Conservation (phyloP, 2,329 filamentous ascomycete genomes). For the Fusarium tjaetaba region DNA sequence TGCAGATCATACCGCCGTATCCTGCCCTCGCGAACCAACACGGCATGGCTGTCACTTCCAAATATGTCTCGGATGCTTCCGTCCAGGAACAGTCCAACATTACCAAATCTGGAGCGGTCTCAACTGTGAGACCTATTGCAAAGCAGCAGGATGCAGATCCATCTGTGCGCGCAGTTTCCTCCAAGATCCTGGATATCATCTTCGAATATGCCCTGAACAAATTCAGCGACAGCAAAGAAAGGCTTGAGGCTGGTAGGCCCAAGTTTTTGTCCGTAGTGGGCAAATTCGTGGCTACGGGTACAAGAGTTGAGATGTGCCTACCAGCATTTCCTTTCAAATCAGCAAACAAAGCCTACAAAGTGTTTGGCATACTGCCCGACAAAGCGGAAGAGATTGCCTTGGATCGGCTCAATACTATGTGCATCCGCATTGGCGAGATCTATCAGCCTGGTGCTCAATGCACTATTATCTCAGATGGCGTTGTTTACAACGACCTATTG, state of each 20-base stretch:
- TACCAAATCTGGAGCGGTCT: not conserved
- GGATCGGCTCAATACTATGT: slow-evolving; percentile 42
- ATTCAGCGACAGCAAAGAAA: slow-evolving; percentile 6
- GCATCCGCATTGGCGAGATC: slow-evolving; percentile 39
- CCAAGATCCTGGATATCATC: not conserved
- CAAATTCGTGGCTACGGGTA: not conserved
- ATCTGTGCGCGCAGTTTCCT: not conserved
- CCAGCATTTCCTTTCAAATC: slow-evolving; percentile 49
- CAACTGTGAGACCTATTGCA: not conserved
- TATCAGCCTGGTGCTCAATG: slow-evolving; percentile 44
- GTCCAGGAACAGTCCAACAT: not conserved
- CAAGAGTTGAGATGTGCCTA: slow-evolving; percentile 33
- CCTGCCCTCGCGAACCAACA: not conserved
- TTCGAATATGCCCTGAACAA: slow-evolving; percentile 16
- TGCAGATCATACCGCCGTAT: not conserved
- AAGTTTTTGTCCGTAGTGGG: not conserved
- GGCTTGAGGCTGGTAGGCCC: not conserved
- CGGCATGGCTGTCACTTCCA: not conserved
- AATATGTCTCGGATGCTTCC: not conserved
- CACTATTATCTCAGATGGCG: slow-evolving; percentile 62
- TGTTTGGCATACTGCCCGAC: slow-evolving; percentile 44
- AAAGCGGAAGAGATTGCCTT: slow-evolving; percentile 47
- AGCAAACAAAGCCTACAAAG: slow-evolving; percentile 49
- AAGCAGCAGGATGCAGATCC: not conserved
- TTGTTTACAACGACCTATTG: slow-evolving; percentile 64